These are phyloP conservation scores for Tarenaya hassleriana DNA, from an alignment of 345 rosid genomes.

Conservation along the genomic window DNA sequence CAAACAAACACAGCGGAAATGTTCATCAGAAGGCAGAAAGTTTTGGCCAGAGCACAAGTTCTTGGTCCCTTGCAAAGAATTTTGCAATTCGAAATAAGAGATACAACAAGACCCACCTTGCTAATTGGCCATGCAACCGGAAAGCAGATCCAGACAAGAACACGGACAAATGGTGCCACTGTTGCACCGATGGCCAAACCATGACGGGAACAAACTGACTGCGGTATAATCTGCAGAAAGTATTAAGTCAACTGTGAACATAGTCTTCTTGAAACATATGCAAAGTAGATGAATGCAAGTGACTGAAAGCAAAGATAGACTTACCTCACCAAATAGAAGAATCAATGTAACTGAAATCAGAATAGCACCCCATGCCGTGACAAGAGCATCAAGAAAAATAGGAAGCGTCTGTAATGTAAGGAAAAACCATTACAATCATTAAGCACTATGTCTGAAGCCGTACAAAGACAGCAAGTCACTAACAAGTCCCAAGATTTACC, in stretches of 20 bases:
- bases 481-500: conserved; percentile 32
- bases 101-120: conserved; percentile 48
- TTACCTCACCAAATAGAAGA: conserved; percentile 88
- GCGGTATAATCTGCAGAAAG: conserved; percentile 66
- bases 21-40: neutral
- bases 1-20: neutral
- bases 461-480: neutral
- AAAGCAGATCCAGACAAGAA: conserved; percentile 76
- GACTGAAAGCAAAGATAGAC: neutral
- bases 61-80: neutral
- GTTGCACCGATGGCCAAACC: conserved; percentile 84
- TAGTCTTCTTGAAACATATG: neutral
- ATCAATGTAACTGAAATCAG: conserved; percentile 81
- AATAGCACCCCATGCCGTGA: conserved; percentile 75
- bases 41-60: neutral
- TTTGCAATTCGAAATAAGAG: neutral
- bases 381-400: conserved; percentile 65
- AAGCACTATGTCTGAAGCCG: neutral
- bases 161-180: conserved; percentile 61
- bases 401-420: conserved; percentile 68
- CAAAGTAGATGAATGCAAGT: neutral
- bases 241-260: neutral
- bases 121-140: conserved; percentile 89
- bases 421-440: neutral
- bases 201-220: conserved; percentile 76